Evolutionary conservation across 345 rosid species (phyloP), one percentile per base, ranked within the genome.

Genomic region (Corchorus capsularis): DNA sequence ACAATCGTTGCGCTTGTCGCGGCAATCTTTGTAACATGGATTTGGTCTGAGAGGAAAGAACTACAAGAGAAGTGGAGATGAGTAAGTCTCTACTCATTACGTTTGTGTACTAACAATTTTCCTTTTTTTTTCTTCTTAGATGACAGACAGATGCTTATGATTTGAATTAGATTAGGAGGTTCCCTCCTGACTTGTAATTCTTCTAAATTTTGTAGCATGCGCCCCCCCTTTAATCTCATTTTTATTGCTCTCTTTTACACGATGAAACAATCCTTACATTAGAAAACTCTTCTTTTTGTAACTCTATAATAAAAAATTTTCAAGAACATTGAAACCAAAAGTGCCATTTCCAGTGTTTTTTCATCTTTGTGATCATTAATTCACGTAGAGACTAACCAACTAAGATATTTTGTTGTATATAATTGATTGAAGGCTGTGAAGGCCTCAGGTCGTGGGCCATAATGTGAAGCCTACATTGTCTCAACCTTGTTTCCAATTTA

Each of bases 11-110:
- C 86, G 10, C 98, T 96, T 1, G 79, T 96, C 14, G 99, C 83
- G 2, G 96, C 98, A 27, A 92, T 93, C 79, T 89, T 92, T 41
- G 90, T 89, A 7, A 96, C 99, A 0, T 92, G 97, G 96, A 76
- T 86, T 43, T 80, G 89, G 84, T 91, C 99, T 0, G 95, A 96
- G 89, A 93, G 82, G 92, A 96, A 92, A 81, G 99, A 94, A 71
- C 85, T 96, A 46, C 85, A 83, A 14, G 98, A 91, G 60, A 92
- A 89, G 73, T 96, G 99, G 99, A 92, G 95, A 84, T 96, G 86
- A 91, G 56, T 62, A 17, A 59, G 61, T 62, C 59, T 13, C 46
- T 68, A 14, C 61, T 76, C 6, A n/a, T 46, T 68, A 56, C 60
- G 54, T 72, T 77, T 71, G 72, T 82, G 72, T 59, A 54, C 71